Evolutionary conservation across 805 yeast species (phyloP).

Genomic region (Maudiozyma barnettii): DNA sequence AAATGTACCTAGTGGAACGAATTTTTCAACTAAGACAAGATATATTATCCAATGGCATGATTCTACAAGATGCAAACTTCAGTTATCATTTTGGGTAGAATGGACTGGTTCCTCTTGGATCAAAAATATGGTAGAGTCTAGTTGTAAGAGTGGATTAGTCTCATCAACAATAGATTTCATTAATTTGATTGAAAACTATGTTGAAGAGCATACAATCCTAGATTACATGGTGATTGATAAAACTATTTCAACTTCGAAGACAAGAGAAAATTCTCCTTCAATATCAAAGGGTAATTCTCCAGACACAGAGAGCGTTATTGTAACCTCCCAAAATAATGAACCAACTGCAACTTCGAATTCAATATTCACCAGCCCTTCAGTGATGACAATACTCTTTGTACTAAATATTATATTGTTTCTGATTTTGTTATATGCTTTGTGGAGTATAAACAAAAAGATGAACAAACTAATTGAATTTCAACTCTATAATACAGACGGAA

Average conservation of each 20-base stretch:
- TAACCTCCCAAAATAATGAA: too few relatives aligned
- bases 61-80: conserved; percentile 41
- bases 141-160: conserved; percentile 67
- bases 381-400: background rate
- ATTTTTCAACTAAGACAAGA: conserved; percentile 64
- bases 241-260: background rate
- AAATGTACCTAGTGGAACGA: conserved; percentile 83
- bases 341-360: too few relatives aligned
- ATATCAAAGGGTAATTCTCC: too few relatives aligned
- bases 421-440: background rate
- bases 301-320: too few relatives aligned
- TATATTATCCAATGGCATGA: conserved; percentile 66
- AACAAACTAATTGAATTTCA: background rate
- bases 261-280: too few relatives aligned
- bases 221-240: background rate
- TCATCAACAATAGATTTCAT: conserved; percentile 43
- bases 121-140: conserved; percentile 75
- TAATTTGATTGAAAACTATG: conserved; percentile 14
- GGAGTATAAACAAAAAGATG: background rate
- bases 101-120: conserved; percentile 92
- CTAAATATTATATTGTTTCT: background rate
- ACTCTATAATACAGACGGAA: background rate
- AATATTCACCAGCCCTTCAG: background rate
- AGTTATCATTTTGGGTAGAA: conserved; percentile 56
- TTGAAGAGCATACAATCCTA: conserved; percentile 11